These are phyloP conservation scores for Cornus controversa DNA, from an alignment of 148 eudicot species.

Conservation along the genomic window DNA sequence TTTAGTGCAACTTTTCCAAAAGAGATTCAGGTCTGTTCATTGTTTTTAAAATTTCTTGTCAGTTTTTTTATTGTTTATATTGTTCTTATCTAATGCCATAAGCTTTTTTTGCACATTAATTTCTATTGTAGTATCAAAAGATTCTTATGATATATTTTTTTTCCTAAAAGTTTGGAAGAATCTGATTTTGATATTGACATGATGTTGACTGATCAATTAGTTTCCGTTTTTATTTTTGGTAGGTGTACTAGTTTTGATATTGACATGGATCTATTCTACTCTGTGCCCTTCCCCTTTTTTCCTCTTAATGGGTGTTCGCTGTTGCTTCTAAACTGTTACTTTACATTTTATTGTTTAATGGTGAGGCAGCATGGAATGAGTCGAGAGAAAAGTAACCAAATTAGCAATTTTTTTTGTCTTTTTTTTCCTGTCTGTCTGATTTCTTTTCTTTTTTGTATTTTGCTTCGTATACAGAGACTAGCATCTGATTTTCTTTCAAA, in stretches of 20 bases:
- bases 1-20: conserved; percentile 83
- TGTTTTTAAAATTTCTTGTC: neutral
- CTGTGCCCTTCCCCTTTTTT: neutral
- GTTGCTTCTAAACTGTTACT: neutral
- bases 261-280: neutral
- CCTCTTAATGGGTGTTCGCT: too few species aligned
- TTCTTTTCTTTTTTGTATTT: neutral
- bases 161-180: neutral
- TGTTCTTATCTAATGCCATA: neutral
- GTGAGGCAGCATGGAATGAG: neutral
- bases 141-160: neutral
- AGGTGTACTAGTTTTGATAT: neutral
- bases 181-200: neutral
- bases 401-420: too few species aligned
- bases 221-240: too few species aligned
- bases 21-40: conserved; percentile 62
- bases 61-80: neutral
- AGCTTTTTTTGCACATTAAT: neutral
- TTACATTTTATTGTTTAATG: neutral
- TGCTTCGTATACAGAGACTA: conserved; percentile 28
- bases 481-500: conserved; percentile 42
- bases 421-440: neutral
- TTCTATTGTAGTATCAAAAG: neutral
- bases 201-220: neutral
- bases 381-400: neutral